Base-by-base conservation (phyloP, 1,139 yeast genomes). In the Suzukiozyma palmioleophila region DNA sequence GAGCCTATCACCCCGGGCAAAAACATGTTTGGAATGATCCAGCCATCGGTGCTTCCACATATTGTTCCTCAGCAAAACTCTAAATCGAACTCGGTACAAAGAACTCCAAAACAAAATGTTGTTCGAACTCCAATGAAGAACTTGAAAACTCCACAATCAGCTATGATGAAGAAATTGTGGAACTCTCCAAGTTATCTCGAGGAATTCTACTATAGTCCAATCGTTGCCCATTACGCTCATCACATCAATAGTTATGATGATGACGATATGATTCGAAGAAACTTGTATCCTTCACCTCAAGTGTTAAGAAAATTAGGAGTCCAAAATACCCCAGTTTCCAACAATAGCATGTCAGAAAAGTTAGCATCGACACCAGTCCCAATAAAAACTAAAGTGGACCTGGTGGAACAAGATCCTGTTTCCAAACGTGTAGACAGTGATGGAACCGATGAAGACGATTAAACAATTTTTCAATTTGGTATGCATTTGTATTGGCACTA, bases 111-210 rank as follows among this genome's bases (percentile, higher is more conserved):
- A 43, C 53, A 71, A 22, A 55, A 48, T 34, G 46, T 52, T 32
- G 42, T 52, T 29, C 62, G 57, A 43, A 70, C 75, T n/a, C 75
- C 75, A 12, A 48, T 69, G 39, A 54, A 71, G 39, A 57, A 54
- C 37, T 59, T 66, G 52, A 56, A 62, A 45, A 62, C 76, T 43
- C 76, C 76, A 3, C 66, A 71, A 60, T 56, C 69, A 46, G 64
- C 75, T 7, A 65, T 72, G 28, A 59, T 73, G 59, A 70, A 67
- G 45, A 75, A 71, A 49, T 60, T 75, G 42, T 75, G 82, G 82
- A 73, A 79, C 50, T 78, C 85, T 15, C 87, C 87, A 3, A 73
- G 81, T 6, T 78, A 77, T 50, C 63, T 80, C 45, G 87, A 81
- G 47, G 87, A 81, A 49, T 81, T 81, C 51, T 79, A 79, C 51